Conservation (phyloP, 495 filamentous ascomycete species). For the Aspergillus sclerotiicarbonarius region DNA sequence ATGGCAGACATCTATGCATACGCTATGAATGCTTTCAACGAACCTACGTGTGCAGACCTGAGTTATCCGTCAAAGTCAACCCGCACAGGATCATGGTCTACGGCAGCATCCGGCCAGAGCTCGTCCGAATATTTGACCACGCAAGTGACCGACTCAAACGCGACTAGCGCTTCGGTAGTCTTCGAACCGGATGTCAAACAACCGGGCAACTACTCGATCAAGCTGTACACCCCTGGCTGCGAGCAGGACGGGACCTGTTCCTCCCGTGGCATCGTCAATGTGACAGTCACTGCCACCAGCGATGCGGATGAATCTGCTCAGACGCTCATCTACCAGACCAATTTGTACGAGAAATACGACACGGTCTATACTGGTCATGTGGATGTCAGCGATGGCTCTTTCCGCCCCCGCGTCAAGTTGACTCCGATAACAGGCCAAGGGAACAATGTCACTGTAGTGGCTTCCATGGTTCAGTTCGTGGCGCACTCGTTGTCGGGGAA, state of each 20-base stretch:
- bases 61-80: conserved; percentile 63
- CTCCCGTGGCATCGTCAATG: conserved; percentile 71
- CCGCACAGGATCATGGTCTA: conserved; percentile 69
- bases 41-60: conserved; percentile 73
- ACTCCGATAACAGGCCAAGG: conserved; percentile 64
- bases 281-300: conserved; percentile 68
- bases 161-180: conserved; percentile 56
- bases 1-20: conserved; percentile 72
- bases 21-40: conserved; percentile 84
- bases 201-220: conserved; percentile 84
- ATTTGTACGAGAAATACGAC: conserved; percentile 92
- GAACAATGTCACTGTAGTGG: conserved; percentile 70
- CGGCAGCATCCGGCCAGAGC: conserved; percentile 58
- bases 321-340: conserved; percentile 74
- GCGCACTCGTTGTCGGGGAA: conserved; percentile 55
- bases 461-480: conserved; percentile 78
- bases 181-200: conserved; percentile 86
- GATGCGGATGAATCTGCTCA: conserved; percentile 45
- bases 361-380: conserved; percentile 81
- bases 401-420: conserved; percentile 80
- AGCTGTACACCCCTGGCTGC: conserved; percentile 90
- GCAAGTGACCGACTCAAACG: conserved; percentile 54
- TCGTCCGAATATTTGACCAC: conserved; percentile 75
- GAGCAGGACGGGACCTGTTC: conserved; percentile 71
- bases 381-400: conserved; percentile 68